phyloP scores from a whole-genome alignment of 1,284 basidiomycete species.

The Lentinula novae-zelandiae region DNA sequence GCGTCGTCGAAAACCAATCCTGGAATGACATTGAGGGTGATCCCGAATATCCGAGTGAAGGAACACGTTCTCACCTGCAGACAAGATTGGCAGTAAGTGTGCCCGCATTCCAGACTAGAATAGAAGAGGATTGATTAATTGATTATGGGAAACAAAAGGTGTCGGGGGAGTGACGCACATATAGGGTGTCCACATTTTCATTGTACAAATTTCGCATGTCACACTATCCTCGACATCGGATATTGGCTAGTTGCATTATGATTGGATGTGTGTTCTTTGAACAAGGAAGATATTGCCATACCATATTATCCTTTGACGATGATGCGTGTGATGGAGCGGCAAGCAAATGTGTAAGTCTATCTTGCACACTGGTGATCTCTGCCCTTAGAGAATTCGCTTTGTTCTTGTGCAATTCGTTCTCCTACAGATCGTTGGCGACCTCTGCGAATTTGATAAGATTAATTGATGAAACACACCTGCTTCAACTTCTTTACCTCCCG shows the following conservation, averaged over 20 bases:
- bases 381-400: neutral
- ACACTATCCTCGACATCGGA: slow-evolving; percentile 48
- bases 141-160: neutral
- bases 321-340: neutral
- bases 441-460: neutral
- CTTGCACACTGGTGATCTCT: neutral
- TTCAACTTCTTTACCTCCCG: slow-evolving; percentile 10
- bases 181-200: slow-evolving; percentile 61
- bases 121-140: neutral
- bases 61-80: slow-evolving; percentile 27
- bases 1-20: slow-evolving; percentile 60
- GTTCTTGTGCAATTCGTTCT: neutral
- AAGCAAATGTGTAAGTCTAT: neutral
- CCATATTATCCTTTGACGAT: slow-evolving; percentile 1
- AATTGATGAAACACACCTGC: slow-evolving; percentile 3
- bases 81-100: slow-evolving; percentile 63
- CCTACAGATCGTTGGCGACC: neutral
- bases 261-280: neutral
- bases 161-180: slow-evolving; percentile 39
- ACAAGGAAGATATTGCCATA: neutral
- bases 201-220: slow-evolving; percentile 59
- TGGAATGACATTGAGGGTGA: neutral
- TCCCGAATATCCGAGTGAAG: neutral
- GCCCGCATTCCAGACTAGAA: slow-evolving; percentile 63
- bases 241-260: neutral